Evolutionary conservation across 306 rosid species (phyloP).

Genomic region (Inga laurina): DNA sequence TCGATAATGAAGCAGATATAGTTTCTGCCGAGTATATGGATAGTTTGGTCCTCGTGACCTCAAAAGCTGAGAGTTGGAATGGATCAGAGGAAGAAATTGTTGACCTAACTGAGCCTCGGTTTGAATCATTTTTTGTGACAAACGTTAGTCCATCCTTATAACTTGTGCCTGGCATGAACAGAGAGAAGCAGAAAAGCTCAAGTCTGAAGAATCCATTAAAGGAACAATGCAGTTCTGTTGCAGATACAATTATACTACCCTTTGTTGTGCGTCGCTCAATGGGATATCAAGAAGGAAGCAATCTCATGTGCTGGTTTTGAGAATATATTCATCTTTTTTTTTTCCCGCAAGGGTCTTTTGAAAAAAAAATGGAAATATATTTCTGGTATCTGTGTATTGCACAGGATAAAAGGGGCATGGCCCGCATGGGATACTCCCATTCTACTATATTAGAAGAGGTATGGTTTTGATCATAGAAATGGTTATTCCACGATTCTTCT

Average conservation of each 20-base stretch:
- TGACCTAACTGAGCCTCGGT: slow-evolving; percentile 86
- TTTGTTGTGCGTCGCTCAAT: not conserved
- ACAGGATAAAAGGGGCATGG: not conserved
- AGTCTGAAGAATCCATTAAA: not conserved
- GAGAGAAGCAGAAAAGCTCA: slow-evolving; percentile 16
- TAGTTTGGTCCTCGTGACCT: slow-evolving; percentile 51
- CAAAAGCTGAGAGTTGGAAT: slow-evolving; percentile 53
- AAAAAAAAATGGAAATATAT: not conserved
- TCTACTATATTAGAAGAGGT: not conserved
- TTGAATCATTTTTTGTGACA: slow-evolving; percentile 69
- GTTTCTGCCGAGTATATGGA: slow-evolving; percentile 53
- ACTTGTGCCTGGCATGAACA: slow-evolving; percentile 2
- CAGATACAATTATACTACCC: slow-evolving; percentile 1
- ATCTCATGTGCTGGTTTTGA: not conserved
- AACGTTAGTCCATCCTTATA: slow-evolving; percentile 37
- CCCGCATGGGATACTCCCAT: slow-evolving; percentile 17
- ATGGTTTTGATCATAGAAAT: no score
- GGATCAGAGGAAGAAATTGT: slow-evolving; percentile 67
- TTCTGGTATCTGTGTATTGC: slow-evolving; percentile 39
- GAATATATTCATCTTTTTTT: slow-evolving; percentile 6
- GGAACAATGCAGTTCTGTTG: slow-evolving; percentile 1
- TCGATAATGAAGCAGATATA: slow-evolving; percentile 35
- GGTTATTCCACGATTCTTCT: not conserved
- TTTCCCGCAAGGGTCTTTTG: not conserved
- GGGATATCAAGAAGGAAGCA: slow-evolving; percentile 32